Evolutionary conservation across 176 grass and related monocot species (phyloP), one percentile per base, ranked within the genome.

Genomic region (Poa annua): DNA sequence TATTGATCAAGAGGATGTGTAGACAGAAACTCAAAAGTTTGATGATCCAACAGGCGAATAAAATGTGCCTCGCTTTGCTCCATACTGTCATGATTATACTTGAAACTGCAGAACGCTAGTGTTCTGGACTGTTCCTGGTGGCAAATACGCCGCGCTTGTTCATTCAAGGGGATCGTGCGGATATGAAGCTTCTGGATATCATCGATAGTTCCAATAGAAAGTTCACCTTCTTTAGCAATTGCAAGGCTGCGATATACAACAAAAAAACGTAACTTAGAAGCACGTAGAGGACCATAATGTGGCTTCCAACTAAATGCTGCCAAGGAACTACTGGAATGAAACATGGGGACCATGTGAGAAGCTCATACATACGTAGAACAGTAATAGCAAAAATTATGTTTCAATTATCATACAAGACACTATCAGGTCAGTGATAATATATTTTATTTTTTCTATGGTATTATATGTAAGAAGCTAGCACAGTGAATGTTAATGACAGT

Each of bases 171-270:
- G 55, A 98, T 98, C 21, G 90, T 98, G 69, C 92, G 92, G 66
- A 98, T 98, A 79, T 98, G 96, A 81, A 98, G 92, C 80, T 98
- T 98, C 71, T 95, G 92, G 72, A 98, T 93, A 41, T 95, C 96
- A 39, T 93, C 92, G 32, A 95, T 98, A 17, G 87, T 90, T 75
- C 96, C 96, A 74, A 98, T 95, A 63, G 92, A 95, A 71, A 98
- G 91, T 35, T 98, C 96, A 50, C 90, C 92, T 88, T 98, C 92
- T 90, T 98, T 93, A 69, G 92, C 92, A 77, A 98, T 98, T 44
- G 90, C 96, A 87, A 95, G 88, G 62, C 92, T 98, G 90, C 50
- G 44, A 57, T 54, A 80, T 81, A 56, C 15, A 19, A 22, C 15
- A 36, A 19, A 64, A 34, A 59, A 76, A 59, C 38, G 7, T 3